Conservation (phyloP, 306 rosid genomes). For the Corylus americana region DNA sequence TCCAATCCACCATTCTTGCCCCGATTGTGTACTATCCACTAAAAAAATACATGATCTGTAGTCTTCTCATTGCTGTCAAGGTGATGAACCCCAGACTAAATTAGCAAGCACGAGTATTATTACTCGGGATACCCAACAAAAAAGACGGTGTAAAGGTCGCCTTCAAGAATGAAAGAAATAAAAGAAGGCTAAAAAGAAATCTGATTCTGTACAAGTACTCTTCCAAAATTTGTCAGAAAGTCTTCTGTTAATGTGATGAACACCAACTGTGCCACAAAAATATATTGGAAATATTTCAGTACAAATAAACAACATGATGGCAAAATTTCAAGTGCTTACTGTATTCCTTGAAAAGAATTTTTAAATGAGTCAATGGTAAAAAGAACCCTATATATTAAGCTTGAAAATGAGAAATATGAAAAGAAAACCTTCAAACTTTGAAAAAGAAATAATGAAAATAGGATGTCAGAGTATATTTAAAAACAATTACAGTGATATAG, state of each 20-base stretch:
- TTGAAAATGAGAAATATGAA: not conserved
- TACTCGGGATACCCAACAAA: slow-evolving; percentile 43
- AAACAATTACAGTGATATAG: not conserved
- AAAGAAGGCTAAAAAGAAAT: slow-evolving; percentile 53
- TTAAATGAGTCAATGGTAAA: not conserved
- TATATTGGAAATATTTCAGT: slow-evolving; percentile 5
- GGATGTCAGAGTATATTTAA: not conserved
- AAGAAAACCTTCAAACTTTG: too few relatives aligned
- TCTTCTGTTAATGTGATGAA: slow-evolving; percentile 37
- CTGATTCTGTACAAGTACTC: slow-evolving; percentile 71
- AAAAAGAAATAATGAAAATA: not conserved
- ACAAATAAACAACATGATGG: not conserved
- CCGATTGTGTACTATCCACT: slow-evolving; percentile 1
- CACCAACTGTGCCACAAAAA: slow-evolving; percentile 44
- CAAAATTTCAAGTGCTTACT: not conserved
- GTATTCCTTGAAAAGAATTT: not conserved
- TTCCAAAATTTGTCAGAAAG: slow-evolving; percentile 45
- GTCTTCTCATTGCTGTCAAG: slow-evolving; percentile 11
- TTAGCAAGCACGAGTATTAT: slow-evolving; percentile 39
- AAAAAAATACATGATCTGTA: slow-evolving; percentile 8
- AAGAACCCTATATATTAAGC: not conserved
- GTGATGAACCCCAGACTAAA: slow-evolving; percentile 36
- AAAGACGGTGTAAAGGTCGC: slow-evolving; percentile 48
- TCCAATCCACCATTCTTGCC: slow-evolving; percentile 10
- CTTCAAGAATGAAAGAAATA: slow-evolving; percentile 51